Percentiles rank a stretch among this genome's conserved stretches.
Conservation (phyloP, 306 rosid genomes). For the Rosa chinensis region DNA sequence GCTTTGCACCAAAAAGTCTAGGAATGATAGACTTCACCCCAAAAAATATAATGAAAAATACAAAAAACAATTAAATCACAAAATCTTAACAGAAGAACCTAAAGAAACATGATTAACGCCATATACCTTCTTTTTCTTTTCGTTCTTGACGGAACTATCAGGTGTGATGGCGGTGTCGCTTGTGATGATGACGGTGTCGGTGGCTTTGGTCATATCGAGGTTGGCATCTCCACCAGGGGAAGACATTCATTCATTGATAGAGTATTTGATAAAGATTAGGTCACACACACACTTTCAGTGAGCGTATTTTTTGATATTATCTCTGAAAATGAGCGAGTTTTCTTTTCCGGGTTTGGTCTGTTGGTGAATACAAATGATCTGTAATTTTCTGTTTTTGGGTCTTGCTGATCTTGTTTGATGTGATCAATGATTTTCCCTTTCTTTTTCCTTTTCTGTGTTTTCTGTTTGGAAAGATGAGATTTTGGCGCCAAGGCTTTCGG, state of each 20-base stretch:
- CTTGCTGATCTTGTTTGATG: constrained; percentile 21
- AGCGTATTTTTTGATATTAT: neutral
- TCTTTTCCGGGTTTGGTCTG: neutral
- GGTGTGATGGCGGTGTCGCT: constrained; percentile 8
- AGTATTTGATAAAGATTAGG: neutral
- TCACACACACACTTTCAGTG: constrained; percentile 8
- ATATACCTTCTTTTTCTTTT: constrained; percentile 70
- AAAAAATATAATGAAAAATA: neutral
- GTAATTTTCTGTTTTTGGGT: neutral
- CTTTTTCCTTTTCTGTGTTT: constrained; percentile 16
- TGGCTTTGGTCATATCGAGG: constrained; percentile 44
- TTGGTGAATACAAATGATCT: neutral
- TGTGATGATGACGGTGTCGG: constrained; percentile 8
- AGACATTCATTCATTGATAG: constrained; percentile 49
- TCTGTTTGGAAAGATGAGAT: constrained; percentile 58
- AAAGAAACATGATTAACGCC: neutral
- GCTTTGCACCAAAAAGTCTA: constrained; percentile 70
- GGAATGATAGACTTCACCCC: constrained; percentile 64
- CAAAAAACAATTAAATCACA: neutral
- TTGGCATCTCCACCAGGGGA: constrained; percentile 30
- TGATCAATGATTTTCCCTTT: neutral
- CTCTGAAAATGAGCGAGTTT: neutral
- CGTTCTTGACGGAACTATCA: constrained; percentile 46
- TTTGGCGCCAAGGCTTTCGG: constrained; percentile 79
- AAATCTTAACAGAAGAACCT: neutral